Evolutionary conservation across 495 filamentous ascomycete genomes (phyloP).

Genomic region (Jackrogersella multiformis): DNA sequence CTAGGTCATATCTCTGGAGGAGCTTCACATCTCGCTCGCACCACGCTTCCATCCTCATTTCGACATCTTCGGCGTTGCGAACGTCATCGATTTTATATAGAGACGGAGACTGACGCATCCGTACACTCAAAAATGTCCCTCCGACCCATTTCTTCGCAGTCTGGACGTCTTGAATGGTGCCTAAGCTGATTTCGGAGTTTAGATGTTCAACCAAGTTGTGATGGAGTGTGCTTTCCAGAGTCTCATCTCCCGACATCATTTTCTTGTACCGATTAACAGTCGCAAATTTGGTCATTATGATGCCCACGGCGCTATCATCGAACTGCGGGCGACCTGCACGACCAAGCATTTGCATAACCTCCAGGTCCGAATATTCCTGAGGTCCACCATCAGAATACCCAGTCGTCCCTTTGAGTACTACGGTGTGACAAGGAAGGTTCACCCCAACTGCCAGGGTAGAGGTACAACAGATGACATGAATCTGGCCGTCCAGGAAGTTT

Average conservation of each 20-base stretch:
- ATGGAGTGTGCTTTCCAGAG: constrained; percentile 89
- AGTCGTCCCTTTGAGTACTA: constrained; percentile 90
- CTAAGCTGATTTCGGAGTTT: constrained; percentile 91
- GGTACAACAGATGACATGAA: constrained; percentile 94
- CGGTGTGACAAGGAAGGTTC: constrained; percentile 92
- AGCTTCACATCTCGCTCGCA: constrained; percentile 81
- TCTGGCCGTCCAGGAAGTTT: constrained; percentile 75
- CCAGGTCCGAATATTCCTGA: constrained; percentile 85
- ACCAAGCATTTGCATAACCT: constrained; percentile 98
- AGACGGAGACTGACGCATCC: constrained; percentile 79
- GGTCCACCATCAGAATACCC: constrained; percentile 71
- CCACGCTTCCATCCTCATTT: constrained; percentile 79
- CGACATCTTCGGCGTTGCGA: constrained; percentile 59
- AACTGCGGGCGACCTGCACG: constrained; percentile 94
- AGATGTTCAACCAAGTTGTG: constrained; percentile 89
- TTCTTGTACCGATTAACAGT: constrained; percentile 79
- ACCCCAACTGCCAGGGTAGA: constrained; percentile 93
- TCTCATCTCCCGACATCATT: constrained; percentile 83
- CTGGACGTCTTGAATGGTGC: constrained; percentile 74
- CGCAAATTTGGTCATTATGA: constrained; percentile 81
- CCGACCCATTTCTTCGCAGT: constrained; percentile 85
- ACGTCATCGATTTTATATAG: constrained; percentile 71
- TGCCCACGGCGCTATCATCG: constrained; percentile 81
- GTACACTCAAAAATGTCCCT: constrained; percentile 87
- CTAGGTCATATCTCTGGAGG: constrained; percentile 68